Evolutionary conservation across 768 basidiomycete genomes (phyloP).

Genomic region (Saitozyma sp.): DNA sequence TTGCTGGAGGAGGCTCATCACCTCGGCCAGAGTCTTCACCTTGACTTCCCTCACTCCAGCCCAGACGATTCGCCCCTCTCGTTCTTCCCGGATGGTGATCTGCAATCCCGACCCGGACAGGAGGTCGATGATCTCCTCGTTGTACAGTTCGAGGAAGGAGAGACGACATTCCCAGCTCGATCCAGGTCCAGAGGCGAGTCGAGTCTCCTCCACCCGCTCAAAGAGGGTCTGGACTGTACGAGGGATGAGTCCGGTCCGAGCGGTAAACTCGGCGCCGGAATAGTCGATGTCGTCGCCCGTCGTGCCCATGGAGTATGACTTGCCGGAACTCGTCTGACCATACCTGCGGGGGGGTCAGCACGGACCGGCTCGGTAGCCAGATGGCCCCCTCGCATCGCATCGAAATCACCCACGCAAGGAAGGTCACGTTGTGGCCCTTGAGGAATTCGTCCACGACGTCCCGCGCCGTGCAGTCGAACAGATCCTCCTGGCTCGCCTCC

Average conservation of each 20-base stretch:
- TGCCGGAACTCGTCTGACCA: conserved; percentile 94
- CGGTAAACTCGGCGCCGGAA: conserved; percentile 33
- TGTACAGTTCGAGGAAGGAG: conserved; percentile 96
- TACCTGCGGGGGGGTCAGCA: conserved; percentile 52
- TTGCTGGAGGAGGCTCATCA: conserved; percentile 90
- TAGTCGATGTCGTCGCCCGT: conserved; percentile 80
- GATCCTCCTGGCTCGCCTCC: conserved; percentile 76
- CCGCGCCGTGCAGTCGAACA: conserved; percentile 76
- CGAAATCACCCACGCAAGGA: conserved; percentile 69
- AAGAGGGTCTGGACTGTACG: conserved; percentile 90
- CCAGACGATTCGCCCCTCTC: conserved; percentile 96
- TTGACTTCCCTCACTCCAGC: conserved; percentile 87
- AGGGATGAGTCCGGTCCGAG: conserved; percentile 86
- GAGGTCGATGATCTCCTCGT: conserved; percentile 97
- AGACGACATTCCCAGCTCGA: conserved; percentile 64
- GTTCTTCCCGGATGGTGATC: conserved; percentile 95
- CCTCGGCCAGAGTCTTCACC: conserved; percentile 79
- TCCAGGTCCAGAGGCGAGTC: conserved; percentile 64
- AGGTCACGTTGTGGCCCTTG: conserved; percentile 95
- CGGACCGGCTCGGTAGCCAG: not conserved
- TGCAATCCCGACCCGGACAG: conserved; percentile 76
- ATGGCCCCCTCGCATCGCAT: too few relatives aligned
- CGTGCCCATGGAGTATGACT: conserved; percentile 98
- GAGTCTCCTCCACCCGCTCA: conserved; percentile 68
- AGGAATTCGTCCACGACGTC: conserved; percentile 59